Percentiles rank a stretch among this genome's conserved stretches.
Conservation (phyloP, 257 asterid genomes). For the Lycium ferocissimum region DNA sequence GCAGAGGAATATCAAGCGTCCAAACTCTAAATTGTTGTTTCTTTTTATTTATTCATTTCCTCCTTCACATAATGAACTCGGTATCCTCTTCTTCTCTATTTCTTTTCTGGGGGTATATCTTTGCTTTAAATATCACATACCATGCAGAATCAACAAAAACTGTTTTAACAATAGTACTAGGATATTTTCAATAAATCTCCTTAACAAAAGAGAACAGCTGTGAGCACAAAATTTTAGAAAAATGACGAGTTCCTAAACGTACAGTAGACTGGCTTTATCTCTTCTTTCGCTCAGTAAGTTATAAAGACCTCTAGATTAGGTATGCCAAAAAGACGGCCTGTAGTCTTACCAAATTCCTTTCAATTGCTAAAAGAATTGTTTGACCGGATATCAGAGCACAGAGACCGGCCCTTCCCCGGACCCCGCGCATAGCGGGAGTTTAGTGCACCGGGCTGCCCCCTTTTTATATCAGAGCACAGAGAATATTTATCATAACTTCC, state of each 20-base stretch:
- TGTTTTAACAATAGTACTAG: neutral
- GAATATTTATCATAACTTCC: neutral
- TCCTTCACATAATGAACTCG: constrained; percentile 18
- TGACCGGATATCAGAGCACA: constrained; percentile 18
- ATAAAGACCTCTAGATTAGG: constrained; percentile 16
- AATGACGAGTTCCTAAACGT: constrained; percentile 15
- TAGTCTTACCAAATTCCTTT: neutral
- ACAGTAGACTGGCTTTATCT: neutral
- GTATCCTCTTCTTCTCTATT: neutral
- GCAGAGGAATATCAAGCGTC: constrained; percentile 12
- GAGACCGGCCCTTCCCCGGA: neutral
- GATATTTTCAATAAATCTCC: neutral
- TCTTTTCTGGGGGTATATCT: neutral
- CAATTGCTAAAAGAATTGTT: constrained; percentile 16
- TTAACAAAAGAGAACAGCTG: neutral
- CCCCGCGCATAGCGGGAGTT: too few relatives aligned
- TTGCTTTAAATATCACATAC: constrained; percentile 14
- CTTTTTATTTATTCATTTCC: neutral
- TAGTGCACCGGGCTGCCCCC: too few relatives aligned
- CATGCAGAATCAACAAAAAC: constrained; percentile 1
- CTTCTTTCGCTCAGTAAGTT: constrained; percentile 7
- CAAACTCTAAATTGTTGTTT: neutral
- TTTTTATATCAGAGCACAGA: constrained; percentile 3
- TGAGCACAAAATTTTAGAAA: neutral
- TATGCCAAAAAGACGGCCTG: neutral